Conservation (phyloP, 2,329 filamentous ascomycete species). For the Elsinoe ampelina region DNA sequence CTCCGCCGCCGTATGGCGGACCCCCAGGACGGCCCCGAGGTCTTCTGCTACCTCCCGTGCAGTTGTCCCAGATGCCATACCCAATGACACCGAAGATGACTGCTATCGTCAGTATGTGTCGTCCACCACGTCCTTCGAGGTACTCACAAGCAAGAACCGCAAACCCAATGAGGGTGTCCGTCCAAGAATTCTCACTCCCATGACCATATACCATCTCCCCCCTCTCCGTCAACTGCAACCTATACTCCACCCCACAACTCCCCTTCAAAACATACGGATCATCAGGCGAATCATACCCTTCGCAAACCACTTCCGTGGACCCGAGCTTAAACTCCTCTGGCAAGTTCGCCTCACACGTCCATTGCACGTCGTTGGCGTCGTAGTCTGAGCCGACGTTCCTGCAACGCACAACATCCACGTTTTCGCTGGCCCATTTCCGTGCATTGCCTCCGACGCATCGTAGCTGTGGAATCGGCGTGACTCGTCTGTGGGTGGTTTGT, state of each 20-base stretch:
- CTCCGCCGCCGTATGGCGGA: slow-evolving; percentile 25
- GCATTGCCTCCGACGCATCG: slow-evolving; percentile 60
- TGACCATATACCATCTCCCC: slow-evolving; percentile 64
- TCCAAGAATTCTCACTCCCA: slow-evolving; percentile 6
- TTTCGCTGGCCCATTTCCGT: slow-evolving; percentile 41
- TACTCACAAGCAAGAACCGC: slow-evolving; percentile 5
- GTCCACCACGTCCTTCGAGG: not conserved
- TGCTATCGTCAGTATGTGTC: slow-evolving; percentile 12
- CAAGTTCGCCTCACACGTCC: slow-evolving; percentile 68
- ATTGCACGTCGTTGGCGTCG: slow-evolving; percentile 71
- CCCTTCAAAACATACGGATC: slow-evolving; percentile 85
- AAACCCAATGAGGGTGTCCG: slow-evolving; percentile 2
- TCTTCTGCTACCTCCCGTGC: slow-evolving; percentile 16
- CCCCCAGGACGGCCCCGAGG: slow-evolving; percentile 8
- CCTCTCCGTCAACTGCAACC: slow-evolving; percentile 63
- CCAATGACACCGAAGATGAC: slow-evolving; percentile 24
- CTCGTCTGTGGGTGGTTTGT: slow-evolving; percentile 66
- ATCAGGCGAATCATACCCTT: slow-evolving; percentile 68
- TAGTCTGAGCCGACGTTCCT: slow-evolving; percentile 77
- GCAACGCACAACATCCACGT: slow-evolving; percentile 78
- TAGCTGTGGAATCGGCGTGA: slow-evolving; percentile 62
- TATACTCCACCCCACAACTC: slow-evolving; percentile 87
- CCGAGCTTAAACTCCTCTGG: slow-evolving; percentile 64
- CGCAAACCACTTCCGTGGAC: slow-evolving; percentile 81
- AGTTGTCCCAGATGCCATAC: slow-evolving; percentile 23